Evolutionary conservation across 1,284 basidiomycete genomes (phyloP).

Genomic region (Ustanciosporium gigantosporum): DNA sequence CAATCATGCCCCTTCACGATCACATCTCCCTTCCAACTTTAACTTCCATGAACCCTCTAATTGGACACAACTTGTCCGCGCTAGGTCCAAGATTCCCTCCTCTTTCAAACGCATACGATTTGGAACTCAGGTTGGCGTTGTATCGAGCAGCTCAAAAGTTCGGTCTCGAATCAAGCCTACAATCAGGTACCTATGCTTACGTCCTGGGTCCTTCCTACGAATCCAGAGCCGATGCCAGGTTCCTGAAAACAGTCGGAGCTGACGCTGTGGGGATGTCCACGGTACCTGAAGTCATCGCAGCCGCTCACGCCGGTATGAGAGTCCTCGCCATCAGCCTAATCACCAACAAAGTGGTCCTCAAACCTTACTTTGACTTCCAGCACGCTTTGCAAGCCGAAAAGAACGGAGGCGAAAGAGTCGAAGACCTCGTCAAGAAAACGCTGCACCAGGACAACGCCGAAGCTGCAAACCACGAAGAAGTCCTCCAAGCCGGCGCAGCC

Average conservation of each 20-base stretch:
- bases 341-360: constrained; percentile 78
- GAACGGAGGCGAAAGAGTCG: constrained; percentile 1
- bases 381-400: constrained; percentile 74
- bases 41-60: constrained; percentile 73
- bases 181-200: constrained; percentile 76
- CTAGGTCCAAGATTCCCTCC: constrained; percentile 71
- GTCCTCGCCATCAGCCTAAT: constrained; percentile 77
- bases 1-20: constrained; percentile 79
- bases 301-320: constrained; percentile 70
- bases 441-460: constrained; percentile 63
- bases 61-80: constrained; percentile 56
- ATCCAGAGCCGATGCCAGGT: constrained; percentile 63
- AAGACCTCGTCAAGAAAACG: not conserved
- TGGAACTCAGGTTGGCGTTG: constrained; percentile 69
- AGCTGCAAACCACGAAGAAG: constrained; percentile 78
- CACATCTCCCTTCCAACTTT: constrained; percentile 79
- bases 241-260: constrained; percentile 37
- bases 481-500: constrained; percentile 70
- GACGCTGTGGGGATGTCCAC: constrained; percentile 88
- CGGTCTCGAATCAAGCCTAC: constrained; percentile 4
- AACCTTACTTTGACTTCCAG: constrained; percentile 71
- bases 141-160: constrained; percentile 73
- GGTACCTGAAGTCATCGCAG: constrained; percentile 83
- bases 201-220: constrained; percentile 79
- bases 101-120: constrained; percentile 76